These are phyloP conservation scores for Curvularia lunata DNA, from an alignment of 2,329 filamentous ascomycete genomes.

Conservation along the genomic window DNA sequence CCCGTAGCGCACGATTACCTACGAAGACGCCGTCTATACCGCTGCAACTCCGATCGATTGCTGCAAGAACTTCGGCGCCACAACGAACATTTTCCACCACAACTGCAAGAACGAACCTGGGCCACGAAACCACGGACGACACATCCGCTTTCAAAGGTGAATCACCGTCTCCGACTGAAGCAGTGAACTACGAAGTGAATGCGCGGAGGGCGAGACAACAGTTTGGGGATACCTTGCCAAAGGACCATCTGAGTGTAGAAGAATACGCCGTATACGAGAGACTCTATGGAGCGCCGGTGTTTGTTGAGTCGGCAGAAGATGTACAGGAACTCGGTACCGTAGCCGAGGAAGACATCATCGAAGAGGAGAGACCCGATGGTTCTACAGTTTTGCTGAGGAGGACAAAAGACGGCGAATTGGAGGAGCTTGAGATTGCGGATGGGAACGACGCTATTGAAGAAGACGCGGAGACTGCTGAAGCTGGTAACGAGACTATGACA, in stretches of 20 bases:
- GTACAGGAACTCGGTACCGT: slow-evolving; percentile 52
- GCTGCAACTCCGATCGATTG: slow-evolving; percentile 21
- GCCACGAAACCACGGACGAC: slow-evolving; percentile 14
- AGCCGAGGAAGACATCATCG: slow-evolving; percentile 55
- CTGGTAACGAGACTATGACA: slow-evolving; percentile 33
- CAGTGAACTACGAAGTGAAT: slow-evolving; percentile 61
- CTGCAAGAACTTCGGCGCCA: slow-evolving; percentile 20
- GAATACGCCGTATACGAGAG: slow-evolving; percentile 80
- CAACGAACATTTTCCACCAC: slow-evolving; percentile 35
- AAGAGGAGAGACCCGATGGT: slow-evolving; percentile 40
- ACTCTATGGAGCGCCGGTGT: slow-evolving; percentile 75
- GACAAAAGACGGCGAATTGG: slow-evolving; percentile 62
- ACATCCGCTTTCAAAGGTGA: slow-evolving; percentile 1
- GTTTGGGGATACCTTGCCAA: slow-evolving; percentile 79
- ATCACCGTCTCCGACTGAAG: slow-evolving; percentile 26
- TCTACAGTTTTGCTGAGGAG: slow-evolving; percentile 58
- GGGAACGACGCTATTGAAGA: slow-evolving; percentile 13
- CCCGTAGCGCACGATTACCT: slow-evolving; percentile 35
- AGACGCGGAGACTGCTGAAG: slow-evolving; percentile 35
- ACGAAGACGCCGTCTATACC: slow-evolving; percentile 18
- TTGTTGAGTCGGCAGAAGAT: slow-evolving; percentile 66
- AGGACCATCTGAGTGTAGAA: slow-evolving; percentile 69
- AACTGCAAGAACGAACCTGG: slow-evolving; percentile 17
- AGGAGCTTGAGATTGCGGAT: slow-evolving; percentile 61
- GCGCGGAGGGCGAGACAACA: slow-evolving; percentile 75